A percentile compares a stretch with the other conserved stretches of the same genome.
phyloP scores from a whole-genome alignment of 768 basidiomycete genomes.

The Xerocomellus amylosporus region DNA sequence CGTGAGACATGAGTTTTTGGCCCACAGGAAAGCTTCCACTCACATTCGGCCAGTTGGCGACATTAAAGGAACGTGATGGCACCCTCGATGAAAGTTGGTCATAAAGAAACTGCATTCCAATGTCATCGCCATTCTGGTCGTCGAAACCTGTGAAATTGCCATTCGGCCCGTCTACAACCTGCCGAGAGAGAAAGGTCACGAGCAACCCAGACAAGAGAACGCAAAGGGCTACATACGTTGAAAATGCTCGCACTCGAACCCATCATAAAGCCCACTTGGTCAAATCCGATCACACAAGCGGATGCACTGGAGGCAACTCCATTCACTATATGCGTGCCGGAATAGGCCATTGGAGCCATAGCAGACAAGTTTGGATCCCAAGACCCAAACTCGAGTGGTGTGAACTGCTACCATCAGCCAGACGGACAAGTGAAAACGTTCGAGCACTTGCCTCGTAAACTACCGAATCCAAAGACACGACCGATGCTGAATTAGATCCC shows the following conservation, averaged over 20 bases:
- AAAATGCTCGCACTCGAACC: slow-evolving; percentile 72
- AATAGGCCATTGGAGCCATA: slow-evolving; percentile 58
- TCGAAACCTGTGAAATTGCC: slow-evolving; percentile 29
- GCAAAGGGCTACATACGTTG: slow-evolving; percentile 40
- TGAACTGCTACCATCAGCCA: slow-evolving; percentile 39
- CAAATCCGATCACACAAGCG: slow-evolving; percentile 70
- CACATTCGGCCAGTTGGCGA: slow-evolving; percentile 67
- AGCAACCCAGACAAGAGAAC: not conserved
- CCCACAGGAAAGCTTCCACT: slow-evolving; percentile 5
- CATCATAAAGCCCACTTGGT: slow-evolving; percentile 72
- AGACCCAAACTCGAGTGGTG: slow-evolving; percentile 67
- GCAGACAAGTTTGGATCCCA: slow-evolving; percentile 73
- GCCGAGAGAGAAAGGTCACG: slow-evolving; percentile 31
- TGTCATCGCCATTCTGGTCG: slow-evolving; percentile 7
- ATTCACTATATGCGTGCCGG: slow-evolving; percentile 62
- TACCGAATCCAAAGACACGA: slow-evolving; percentile 39
- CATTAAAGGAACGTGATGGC: slow-evolving; percentile 52
- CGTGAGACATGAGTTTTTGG: not conserved
- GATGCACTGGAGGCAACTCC: slow-evolving; percentile 53
- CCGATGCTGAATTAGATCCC: slow-evolving; percentile 41
- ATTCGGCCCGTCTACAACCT: slow-evolving; percentile 47
- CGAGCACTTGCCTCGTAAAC: slow-evolving; percentile 54
- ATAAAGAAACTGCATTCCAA: slow-evolving; percentile 47
- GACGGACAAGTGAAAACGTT: slow-evolving; percentile 5
- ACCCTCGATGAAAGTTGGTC: slow-evolving; percentile 43